Conservation (phyloP, 2,329 filamentous ascomycete genomes). For the Niveomyces coronatus region DNA sequence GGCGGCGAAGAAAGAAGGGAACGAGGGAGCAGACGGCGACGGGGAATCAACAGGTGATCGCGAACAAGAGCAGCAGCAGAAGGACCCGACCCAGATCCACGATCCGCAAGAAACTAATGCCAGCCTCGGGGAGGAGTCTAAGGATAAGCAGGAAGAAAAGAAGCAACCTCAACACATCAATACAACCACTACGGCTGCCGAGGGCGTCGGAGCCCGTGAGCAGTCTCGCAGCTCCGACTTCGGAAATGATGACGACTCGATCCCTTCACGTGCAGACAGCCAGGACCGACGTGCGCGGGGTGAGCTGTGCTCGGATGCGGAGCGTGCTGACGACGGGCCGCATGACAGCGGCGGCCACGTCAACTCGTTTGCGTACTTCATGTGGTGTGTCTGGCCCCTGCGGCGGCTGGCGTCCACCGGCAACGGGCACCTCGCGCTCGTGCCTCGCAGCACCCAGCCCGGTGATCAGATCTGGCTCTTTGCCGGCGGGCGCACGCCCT, state of each 20-base stretch:
- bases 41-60: background rate
- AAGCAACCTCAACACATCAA: too few relatives aligned
- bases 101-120: too few relatives aligned
- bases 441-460: background rate
- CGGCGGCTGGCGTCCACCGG: slow-evolving; percentile 3
- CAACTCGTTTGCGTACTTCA: slow-evolving; percentile 6
- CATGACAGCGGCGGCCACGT: background rate
- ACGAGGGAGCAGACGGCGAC: background rate
- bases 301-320: too few relatives aligned
- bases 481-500: slow-evolving; percentile 3
- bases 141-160: background rate
- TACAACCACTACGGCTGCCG: too few relatives aligned
- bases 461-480: slow-evolving; percentile 11
- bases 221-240: too few relatives aligned
- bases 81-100: too few relatives aligned
- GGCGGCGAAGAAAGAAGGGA: background rate
- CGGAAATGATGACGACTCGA: too few relatives aligned
- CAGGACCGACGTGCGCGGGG: too few relatives aligned
- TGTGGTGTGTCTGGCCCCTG: slow-evolving; percentile 7
- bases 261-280: too few relatives aligned
- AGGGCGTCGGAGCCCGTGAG: too few relatives aligned
- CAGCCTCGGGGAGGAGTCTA: background rate
- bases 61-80: background rate
- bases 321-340: background rate
- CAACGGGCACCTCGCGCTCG: slow-evolving; percentile 10